These are phyloP conservation scores for Pontederia crassipes DNA, from an alignment of 176 grass and related monocot species.

Conservation along the genomic window DNA sequence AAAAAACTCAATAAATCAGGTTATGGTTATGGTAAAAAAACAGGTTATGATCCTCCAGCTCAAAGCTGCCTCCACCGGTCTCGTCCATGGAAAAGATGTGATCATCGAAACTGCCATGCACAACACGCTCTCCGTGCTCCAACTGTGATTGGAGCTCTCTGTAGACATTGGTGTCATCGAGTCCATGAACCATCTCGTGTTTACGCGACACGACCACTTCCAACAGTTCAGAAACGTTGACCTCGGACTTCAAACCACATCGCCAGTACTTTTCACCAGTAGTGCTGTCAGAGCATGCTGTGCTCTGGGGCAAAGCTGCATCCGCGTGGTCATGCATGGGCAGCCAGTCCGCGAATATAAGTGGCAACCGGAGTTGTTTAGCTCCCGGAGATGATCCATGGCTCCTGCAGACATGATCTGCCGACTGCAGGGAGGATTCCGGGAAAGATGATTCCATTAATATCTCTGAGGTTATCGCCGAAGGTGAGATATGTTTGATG, in stretches of 20 bases:
- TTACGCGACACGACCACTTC: not conserved
- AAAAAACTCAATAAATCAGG: too few relatives aligned
- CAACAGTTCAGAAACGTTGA: not conserved
- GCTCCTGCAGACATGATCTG: not conserved
- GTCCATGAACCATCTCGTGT: slow-evolving; percentile 5
- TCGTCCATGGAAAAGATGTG: too few relatives aligned
- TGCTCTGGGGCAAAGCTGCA: not conserved
- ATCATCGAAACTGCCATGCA: too few relatives aligned
- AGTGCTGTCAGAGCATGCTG: not conserved
- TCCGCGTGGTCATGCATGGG: not conserved
- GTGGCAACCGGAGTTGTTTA: not conserved
- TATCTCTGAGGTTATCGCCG: slow-evolving; percentile 22
- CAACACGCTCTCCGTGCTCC: too few relatives aligned
- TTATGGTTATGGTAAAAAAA: too few relatives aligned
- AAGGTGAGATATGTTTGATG: slow-evolving; percentile 17
- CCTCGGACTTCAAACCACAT: not conserved
- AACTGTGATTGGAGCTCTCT: slow-evolving; percentile 27
- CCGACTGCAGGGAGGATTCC: not conserved
- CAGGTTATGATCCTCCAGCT: too few relatives aligned
- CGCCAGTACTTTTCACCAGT: not conserved
- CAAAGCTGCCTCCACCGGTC: too few relatives aligned
- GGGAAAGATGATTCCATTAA: not conserved
- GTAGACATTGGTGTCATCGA: slow-evolving; percentile 22
- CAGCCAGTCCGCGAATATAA: slow-evolving; percentile 58
- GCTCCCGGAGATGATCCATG: not conserved